These are phyloP conservation scores for Tremella fuciformis DNA, from an alignment of 768 basidiomycete genomes.

Conservation along the genomic window DNA sequence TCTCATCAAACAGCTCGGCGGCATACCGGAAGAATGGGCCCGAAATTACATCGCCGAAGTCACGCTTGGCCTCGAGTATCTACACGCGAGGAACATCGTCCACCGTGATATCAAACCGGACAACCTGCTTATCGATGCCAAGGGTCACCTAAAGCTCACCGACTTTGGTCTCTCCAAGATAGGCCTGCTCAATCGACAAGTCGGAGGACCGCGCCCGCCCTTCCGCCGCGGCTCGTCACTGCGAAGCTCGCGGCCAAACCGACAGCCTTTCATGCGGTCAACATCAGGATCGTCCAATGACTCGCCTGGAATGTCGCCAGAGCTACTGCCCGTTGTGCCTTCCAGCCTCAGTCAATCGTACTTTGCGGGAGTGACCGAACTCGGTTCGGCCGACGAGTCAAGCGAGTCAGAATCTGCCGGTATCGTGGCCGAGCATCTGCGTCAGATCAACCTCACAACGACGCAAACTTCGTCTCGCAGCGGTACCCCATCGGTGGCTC, in stretches of 20 bases:
- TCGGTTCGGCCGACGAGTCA: slow-evolving; percentile 61
- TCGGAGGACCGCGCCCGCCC: slow-evolving; percentile 50
- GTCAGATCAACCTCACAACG: slow-evolving; percentile 29
- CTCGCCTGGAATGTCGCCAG: slow-evolving; percentile 51
- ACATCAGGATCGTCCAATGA: slow-evolving; percentile 42
- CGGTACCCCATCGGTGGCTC: slow-evolving; percentile 55
- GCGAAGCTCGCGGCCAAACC: slow-evolving; percentile 15
- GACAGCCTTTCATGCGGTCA: slow-evolving; percentile 56
- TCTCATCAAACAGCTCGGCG: slow-evolving; percentile 91
- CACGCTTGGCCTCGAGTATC: slow-evolving; percentile 87
- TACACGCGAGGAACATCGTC: slow-evolving; percentile 92
- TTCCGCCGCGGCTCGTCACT: slow-evolving; percentile 43
- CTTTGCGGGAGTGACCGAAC: slow-evolving; percentile 42
- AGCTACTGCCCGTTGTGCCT: slow-evolving; percentile 32
- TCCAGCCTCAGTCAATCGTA: slow-evolving; percentile 49
- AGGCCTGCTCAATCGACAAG: slow-evolving; percentile 96
- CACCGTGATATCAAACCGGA: slow-evolving; percentile 99
- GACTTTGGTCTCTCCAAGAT: slow-evolving; percentile 97
- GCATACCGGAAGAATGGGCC: slow-evolving; percentile 93
- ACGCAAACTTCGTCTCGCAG: slow-evolving; percentile 25
- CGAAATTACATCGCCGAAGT: slow-evolving; percentile 95
- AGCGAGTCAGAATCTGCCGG: slow-evolving; percentile 69
- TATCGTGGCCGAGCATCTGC: slow-evolving; percentile 30
- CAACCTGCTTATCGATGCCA: slow-evolving; percentile 92
- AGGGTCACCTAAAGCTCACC: slow-evolving; percentile 95